Evolutionary conservation across 169 alveolate species (phyloP).

Genomic region (Cryptosporidium muris): DNA sequence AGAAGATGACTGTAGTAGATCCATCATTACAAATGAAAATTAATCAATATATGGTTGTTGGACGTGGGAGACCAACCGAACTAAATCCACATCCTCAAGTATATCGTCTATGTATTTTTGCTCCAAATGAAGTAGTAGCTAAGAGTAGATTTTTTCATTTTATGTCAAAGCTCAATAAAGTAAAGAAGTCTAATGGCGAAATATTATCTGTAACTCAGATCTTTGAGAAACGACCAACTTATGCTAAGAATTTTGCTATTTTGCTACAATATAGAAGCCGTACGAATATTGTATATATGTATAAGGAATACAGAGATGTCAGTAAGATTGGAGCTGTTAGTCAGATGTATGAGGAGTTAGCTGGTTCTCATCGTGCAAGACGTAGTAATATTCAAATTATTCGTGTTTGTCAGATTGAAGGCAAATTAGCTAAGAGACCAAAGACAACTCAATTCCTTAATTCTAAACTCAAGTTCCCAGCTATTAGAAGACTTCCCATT

Average conservation of each 20-base stretch:
- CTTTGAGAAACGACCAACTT: slow-evolving; percentile 88
- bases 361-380: slow-evolving; percentile 97
- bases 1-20: slow-evolving; percentile 73
- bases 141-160: slow-evolving; percentile 97
- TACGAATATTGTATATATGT: slow-evolving; percentile 98
- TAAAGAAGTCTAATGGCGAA: slow-evolving; percentile 96
- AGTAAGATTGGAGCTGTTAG: slow-evolving; percentile 95
- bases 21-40: slow-evolving; percentile 83
- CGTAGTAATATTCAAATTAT: slow-evolving; percentile 92
- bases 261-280: slow-evolving; percentile 97
- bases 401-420: slow-evolving; percentile 85
- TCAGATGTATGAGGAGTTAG: slow-evolving; percentile 96
- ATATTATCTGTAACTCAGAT: slow-evolving; percentile 90
- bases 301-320: slow-evolving; percentile 98
- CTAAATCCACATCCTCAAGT: slow-evolving; percentile 90
- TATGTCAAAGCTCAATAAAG: slow-evolving; percentile 94
- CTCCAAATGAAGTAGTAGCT: slow-evolving; percentile 95
- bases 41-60: slow-evolving; percentile 93
- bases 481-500: slow-evolving; percentile 82
- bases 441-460: slow-evolving; percentile 85
- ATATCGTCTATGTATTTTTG: slow-evolving; percentile 97
- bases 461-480: slow-evolving; percentile 90
- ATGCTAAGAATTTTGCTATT: slow-evolving; percentile 96
- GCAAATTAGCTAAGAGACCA: slow-evolving; percentile 86
- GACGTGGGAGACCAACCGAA: slow-evolving; percentile 94